These are phyloP conservation scores for Marasmius fiardii DNA, from an alignment of 1,284 basidiomycete species.

Conservation along the genomic window DNA sequence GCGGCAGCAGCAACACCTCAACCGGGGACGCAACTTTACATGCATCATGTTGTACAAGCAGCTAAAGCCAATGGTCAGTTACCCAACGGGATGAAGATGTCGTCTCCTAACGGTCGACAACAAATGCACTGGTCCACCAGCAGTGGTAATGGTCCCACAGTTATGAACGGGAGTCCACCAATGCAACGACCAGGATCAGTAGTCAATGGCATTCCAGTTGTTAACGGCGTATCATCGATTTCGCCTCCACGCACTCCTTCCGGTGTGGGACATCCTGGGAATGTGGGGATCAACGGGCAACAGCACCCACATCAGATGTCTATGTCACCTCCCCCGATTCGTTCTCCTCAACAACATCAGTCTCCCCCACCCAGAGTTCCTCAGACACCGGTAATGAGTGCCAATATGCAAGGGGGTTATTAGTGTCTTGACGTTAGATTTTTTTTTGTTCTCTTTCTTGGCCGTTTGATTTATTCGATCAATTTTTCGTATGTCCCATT, in stretches of 20 bases:
- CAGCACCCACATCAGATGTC: neutral
- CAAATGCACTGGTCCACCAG: constrained; percentile 40
- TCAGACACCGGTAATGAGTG: constrained; percentile 46
- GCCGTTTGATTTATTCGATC: neutral
- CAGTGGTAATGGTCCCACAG: neutral
- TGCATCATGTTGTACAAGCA: constrained; percentile 24
- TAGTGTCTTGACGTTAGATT: neutral
- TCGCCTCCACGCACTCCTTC: constrained; percentile 40
- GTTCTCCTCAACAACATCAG: neutral
- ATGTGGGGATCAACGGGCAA: neutral
- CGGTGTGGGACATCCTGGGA: neutral
- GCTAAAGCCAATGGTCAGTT: constrained; percentile 25
- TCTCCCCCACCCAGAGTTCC: constrained; percentile 16
- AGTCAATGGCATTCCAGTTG: constrained; percentile 25
- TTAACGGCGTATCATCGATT: constrained; percentile 28
- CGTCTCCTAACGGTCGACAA: constrained; percentile 29
- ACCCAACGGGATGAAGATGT: constrained; percentile 24
- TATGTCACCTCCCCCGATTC: neutral
- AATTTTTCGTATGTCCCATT: neutral
- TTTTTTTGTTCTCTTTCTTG: neutral
- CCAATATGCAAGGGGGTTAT: constrained; percentile 1
- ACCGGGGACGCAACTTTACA: constrained; percentile 32
- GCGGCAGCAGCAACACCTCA: constrained; percentile 32
- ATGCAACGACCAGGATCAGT: constrained; percentile 23
- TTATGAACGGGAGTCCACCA: constrained; percentile 11